Base-by-base conservation (phyloP, 352 stramenopile species). In the Hyaloperonospora brassicae region DNA sequence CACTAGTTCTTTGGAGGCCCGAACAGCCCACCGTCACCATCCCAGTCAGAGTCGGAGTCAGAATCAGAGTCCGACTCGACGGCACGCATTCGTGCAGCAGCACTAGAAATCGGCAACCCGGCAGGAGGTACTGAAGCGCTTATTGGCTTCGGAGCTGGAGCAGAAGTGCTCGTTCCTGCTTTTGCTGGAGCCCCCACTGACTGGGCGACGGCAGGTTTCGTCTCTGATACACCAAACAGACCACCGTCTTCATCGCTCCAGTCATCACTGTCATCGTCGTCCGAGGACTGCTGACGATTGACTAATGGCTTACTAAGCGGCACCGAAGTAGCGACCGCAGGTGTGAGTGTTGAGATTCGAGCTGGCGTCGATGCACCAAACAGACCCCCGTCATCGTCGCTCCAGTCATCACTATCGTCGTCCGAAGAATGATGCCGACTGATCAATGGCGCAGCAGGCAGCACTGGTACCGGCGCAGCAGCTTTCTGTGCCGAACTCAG, bases 331-430 rank as follows among this genome's bases (percentile, higher is more conserved):
- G 62, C 54, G 2, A 57, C 47, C 10, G 59, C 47, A n/a, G 50
- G 17, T 2, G 60, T 39, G 27, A 51, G 35, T 24, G 56, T 44
- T 38, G 55, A 24, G 9, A 58, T 48, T 25, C 50, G 24, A 23
- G 45, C 41, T 23, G 45, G 14, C 17, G 45, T 41, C 17, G 39
- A 5, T 21, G 58, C 34, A 14, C 73, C 75, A 67, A 86, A 86
- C 9, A 87, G 58, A 6, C 65, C 72, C 3, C 77, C 74, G 34
- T 70, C 57, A 46, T 69, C 62, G 39, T 84, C 74, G 25, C 78
- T 88, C 75, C 78, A 86, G 40, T 84, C 78, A 52, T 87, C 76
- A 35, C 72, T 84, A 58, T 88, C 72, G 43, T 70, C 59, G 23
- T 76, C 70, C 0, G 62, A 70, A 1, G 70, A 80, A 23, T 72